Evolutionary conservation across 495 filamentous ascomycete species (phyloP), one percentile per base, ranked within the genome.

Genomic region (Penicillium pancosmium): DNA sequence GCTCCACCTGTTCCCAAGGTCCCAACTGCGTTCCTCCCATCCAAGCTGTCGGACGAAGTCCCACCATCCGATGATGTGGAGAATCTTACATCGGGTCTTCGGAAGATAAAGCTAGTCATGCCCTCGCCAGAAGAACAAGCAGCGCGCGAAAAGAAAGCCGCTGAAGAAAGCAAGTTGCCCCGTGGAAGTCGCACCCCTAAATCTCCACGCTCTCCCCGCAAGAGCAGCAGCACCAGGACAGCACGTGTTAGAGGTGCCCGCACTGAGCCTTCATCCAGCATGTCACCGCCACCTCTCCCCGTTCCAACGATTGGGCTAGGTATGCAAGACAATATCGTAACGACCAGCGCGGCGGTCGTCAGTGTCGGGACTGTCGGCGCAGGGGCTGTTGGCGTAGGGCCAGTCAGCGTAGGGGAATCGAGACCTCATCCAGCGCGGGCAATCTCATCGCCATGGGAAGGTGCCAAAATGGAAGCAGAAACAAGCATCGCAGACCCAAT

Each of bases 21-120:
- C 10, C 78, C 81, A 18, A 68, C 74, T 13, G 59, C 41, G 21
- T 71, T 67, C 36, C 55, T 65, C 25, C 57, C 65, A 2, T 63
- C 65, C 10, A 63, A 55, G 46, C 63, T 61, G 50, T 59, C 64
- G 34, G 64, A 60, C 5, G 48, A 59, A 44, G 50, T 41, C 18
- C 27, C 57, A 9, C 44, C 54, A 3, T 47, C 54, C 57, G 80
- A 71, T 38, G 82, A 82, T 43, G 68, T 93, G 19, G 88, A 93
- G 50, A 76, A 72, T 19, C 73, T 94, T 33, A 81, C 88, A 0
- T 77, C 80, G n/a, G 84, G 84, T 12, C 80, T 93, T 70, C 87
- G 87, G 64, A 89, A 86, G 31, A 86, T 95, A 62, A 93, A 88
- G 64, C 78, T 95, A 49, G 90, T 86, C 44, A 77, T 93, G 41